These are phyloP conservation scores for Scheffersomyces segobiensis DNA, from an alignment of 1,139 yeast genomes.

Conservation along the genomic window DNA sequence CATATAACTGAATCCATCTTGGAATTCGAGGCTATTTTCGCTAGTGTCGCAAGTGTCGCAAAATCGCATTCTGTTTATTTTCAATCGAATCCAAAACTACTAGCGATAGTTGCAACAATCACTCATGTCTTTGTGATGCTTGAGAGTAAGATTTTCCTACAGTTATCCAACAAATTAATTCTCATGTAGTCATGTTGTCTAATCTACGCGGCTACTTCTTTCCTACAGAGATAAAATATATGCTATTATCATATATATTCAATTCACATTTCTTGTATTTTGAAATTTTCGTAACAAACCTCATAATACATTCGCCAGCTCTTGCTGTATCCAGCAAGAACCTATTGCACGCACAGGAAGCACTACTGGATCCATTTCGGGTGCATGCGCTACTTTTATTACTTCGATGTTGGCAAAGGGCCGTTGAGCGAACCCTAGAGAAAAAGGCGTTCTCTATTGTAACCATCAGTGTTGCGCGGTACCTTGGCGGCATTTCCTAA, in stretches of 20 bases:
- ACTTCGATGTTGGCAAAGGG: neutral
- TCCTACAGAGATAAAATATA: too few relatives aligned
- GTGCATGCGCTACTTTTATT: neutral
- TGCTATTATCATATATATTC: too few relatives aligned
- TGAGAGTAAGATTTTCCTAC: too few relatives aligned
- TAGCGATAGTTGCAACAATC: too few relatives aligned
- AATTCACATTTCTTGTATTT: too few relatives aligned
- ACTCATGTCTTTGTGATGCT: too few relatives aligned
- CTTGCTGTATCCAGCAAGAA: neutral
- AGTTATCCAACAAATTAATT: too few relatives aligned
- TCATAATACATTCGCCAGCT: neutral
- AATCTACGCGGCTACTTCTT: too few relatives aligned
- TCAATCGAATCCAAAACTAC: too few relatives aligned
- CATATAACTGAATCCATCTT: neutral
- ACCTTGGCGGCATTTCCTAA: neutral
- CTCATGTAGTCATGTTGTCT: too few relatives aligned
- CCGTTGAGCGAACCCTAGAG: neutral
- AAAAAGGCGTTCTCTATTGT: neutral
- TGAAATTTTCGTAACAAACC: too few relatives aligned
- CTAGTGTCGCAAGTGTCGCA: neutral
- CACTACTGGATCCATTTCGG: neutral
- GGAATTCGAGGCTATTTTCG: neutral
- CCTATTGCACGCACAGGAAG: neutral
- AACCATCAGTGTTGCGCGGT: neutral
- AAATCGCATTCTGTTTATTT: too few relatives aligned